These are phyloP conservation scores for Acorus calamus DNA, from an alignment of 106 monocot species.

Conservation along the genomic window DNA sequence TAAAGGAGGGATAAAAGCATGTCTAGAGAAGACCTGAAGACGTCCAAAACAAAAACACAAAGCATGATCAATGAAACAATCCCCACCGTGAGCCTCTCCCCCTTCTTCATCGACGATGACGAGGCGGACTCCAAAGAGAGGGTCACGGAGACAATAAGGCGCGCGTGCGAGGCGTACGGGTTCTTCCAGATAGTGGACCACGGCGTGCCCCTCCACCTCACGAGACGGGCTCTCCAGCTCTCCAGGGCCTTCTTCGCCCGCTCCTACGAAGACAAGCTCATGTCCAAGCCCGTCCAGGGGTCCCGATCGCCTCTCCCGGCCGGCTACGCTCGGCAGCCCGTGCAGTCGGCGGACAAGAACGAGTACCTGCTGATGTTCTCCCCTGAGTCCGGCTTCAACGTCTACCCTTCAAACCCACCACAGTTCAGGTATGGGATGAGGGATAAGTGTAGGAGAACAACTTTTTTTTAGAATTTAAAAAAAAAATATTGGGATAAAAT, in stretches of 20 bases:
- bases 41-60: no score
- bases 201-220: not conserved
- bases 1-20: no score
- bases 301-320: constrained; percentile 14
- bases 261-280: constrained; percentile 24
- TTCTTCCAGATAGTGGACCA: not conserved
- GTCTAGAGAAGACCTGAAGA: no score
- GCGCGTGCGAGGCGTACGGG: not conserved
- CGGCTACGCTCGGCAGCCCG: constrained; percentile 29
- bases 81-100: no score
- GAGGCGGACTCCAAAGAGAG: no score
- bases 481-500: no score
- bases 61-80: no score
- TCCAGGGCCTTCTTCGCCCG: constrained; percentile 22
- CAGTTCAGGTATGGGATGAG: constrained; percentile 17
- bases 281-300: constrained; percentile 6
- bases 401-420: constrained; percentile 17
- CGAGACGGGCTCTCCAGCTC: not conserved
- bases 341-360: constrained; percentile 33
- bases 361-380: constrained; percentile 27
- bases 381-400: constrained; percentile 19
- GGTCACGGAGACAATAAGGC: no score
- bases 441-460: no score
- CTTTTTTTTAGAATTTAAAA: no score
- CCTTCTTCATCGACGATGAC: no score